A percentile compares a stretch with the other conserved stretches of the same genome.
Conservation (phyloP, 2,329 filamentous ascomycete species). For the Hypoxylon sp. region DNA sequence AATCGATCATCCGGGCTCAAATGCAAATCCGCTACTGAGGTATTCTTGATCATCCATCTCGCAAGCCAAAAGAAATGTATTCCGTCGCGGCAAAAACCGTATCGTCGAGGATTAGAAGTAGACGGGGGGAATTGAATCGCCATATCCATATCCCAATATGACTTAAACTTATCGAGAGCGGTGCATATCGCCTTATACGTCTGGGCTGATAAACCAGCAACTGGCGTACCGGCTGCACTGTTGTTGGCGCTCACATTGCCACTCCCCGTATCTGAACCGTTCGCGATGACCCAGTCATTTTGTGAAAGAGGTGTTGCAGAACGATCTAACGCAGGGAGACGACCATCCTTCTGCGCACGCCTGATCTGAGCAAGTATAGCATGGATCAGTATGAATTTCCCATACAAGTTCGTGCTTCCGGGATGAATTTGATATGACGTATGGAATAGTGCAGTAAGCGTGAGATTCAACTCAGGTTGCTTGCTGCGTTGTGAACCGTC, state of each 20-base stretch:
- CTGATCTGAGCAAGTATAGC: slow-evolving; percentile 74
- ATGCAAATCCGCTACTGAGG: slow-evolving; percentile 66
- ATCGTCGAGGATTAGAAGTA: slow-evolving; percentile 68
- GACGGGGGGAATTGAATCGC: slow-evolving; percentile 74
- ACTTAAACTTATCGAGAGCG: slow-evolving; percentile 80
- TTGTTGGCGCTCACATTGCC: slow-evolving; percentile 62
- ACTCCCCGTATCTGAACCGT: slow-evolving; percentile 59
- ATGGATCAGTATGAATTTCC: slow-evolving; percentile 82
- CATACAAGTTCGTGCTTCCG: slow-evolving; percentile 78
- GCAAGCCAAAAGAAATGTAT: slow-evolving; percentile 82
- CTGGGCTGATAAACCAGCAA: slow-evolving; percentile 62
- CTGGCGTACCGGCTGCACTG: slow-evolving; percentile 64
- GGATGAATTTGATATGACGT: slow-evolving; percentile 71
- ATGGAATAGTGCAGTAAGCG: slow-evolving; percentile 73
- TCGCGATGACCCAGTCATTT: slow-evolving; percentile 69
- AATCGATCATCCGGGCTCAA: slow-evolving; percentile 72
- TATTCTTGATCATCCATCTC: slow-evolving; percentile 74
- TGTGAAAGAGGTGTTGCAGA: slow-evolving; percentile 71
- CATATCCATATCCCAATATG: slow-evolving; percentile 79
- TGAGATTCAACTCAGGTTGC: slow-evolving; percentile 75
- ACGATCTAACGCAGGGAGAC: slow-evolving; percentile 55
- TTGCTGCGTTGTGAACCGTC: slow-evolving; percentile 74
- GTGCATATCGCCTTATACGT: slow-evolving; percentile 65
- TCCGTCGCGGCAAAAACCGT: slow-evolving; percentile 79
- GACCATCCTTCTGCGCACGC: slow-evolving; percentile 60